Base-by-base conservation (phyloP, 768 basidiomycete species). In the Tylopilus sp. region DNA sequence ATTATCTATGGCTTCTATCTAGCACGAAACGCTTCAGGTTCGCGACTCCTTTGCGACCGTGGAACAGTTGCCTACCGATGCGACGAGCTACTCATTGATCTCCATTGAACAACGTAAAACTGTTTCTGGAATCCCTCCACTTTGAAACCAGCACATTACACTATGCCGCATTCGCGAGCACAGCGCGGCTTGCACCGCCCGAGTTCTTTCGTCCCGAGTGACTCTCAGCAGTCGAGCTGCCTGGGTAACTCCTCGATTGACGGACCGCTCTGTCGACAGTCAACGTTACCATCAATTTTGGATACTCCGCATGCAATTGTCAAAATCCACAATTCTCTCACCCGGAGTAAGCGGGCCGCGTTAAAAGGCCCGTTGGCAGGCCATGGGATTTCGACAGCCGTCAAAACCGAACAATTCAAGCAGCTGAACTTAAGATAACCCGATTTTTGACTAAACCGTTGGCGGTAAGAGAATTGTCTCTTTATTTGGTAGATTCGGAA, bases 401-500 rank as follows among this genome's bases (percentile, higher is more conserved):
- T 45, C 40, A 21, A 46, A 50, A 25, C 33, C 17, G 21, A 53
- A 25, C 37, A 19, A 45, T 50, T 14, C 34, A n/a, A 34, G 28
- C 37, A 16, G 37, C 28, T 13, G 40, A 42, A 26, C 24, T 38
- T 47, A 50, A 41, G n/a, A 21, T 19, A 38, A 43, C 21, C 19
- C 30, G 42, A 19, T 37, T 38, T 46, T 14, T 28, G 19, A 33
- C 43, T 4, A 36, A 36, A 28, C 44, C 42, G 34, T 58, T 52
- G 43, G 29, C 2, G 40, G 33, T n/a, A 54, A 31, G 45, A 45
- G 25, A 34, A n/a, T 14, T 45, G 26, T 53, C 42, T 24, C 19
- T 45, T 36, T 31, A 57, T 56, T 50, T 54, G 25, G 63, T 30
- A 2, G 33, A 45, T 55, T 49, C 44, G 52, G n/a, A 43, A 43